These are phyloP conservation scores for Powellomyces hirtus DNA, from an alignment of 192 early-diverging fungal species.

Conservation along the genomic window DNA sequence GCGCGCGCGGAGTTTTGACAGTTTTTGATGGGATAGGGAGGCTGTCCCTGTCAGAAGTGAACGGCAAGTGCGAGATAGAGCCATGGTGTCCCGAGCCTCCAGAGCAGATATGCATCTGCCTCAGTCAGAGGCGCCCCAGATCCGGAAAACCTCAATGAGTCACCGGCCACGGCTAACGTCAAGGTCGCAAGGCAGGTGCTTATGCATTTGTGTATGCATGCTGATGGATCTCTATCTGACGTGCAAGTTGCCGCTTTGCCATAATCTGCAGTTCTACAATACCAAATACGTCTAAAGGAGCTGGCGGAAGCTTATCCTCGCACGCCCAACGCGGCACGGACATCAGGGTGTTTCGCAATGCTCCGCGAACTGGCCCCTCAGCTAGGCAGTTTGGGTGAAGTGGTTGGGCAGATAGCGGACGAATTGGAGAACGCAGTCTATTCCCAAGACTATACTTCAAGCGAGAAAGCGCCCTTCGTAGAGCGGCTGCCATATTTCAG, in stretches of 20 bases:
- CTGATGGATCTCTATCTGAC: too few relatives aligned
- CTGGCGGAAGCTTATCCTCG: slow-evolving; percentile 32
- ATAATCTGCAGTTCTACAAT: slow-evolving; percentile 31
- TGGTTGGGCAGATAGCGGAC: slow-evolving; percentile 33
- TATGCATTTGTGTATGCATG: too few relatives aligned
- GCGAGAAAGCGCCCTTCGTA: slow-evolving; percentile 25
- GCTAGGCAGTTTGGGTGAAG: slow-evolving; percentile 23
- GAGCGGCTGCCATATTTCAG: slow-evolving; percentile 45
- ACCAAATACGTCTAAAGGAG: slow-evolving; percentile 46
- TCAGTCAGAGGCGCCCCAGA: background rate
- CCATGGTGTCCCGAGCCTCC: background rate
- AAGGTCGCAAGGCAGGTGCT: background rate
- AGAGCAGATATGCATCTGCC: background rate
- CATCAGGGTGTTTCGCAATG: slow-evolving; percentile 31
- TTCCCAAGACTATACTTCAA: slow-evolving; percentile 36
- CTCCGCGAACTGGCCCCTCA: slow-evolving; percentile 33
- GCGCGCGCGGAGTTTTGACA: too few relatives aligned
- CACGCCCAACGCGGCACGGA: slow-evolving; percentile 22
- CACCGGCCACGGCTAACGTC: background rate
- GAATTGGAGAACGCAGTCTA: slow-evolving; percentile 39
- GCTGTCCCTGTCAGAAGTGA: too few relatives aligned
- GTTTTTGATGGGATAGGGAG: too few relatives aligned
- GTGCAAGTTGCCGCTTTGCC: background rate
- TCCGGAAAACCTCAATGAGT: background rate
- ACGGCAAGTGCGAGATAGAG: too few relatives aligned